phyloP scores from a whole-genome alignment of 148 eudicot genomes.

The Nepenthes mirabilis region DNA sequence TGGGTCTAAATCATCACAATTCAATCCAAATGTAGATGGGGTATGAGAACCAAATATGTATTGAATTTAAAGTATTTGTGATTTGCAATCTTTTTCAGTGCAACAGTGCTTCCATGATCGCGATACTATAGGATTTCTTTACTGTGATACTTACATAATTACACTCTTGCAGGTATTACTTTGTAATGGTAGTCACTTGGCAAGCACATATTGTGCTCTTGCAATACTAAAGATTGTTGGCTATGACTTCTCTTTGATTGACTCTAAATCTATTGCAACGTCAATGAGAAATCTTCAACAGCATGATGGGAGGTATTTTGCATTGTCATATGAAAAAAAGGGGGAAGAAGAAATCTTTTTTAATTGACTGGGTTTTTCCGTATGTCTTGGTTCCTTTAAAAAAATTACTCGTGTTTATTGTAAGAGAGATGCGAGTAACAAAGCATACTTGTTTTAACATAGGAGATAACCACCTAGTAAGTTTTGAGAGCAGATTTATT shows the following conservation, averaged over 20 bases:
- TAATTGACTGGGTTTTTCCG: too few species aligned
- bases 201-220: slow-evolving; percentile 89
- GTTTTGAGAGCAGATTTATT: too few species aligned
- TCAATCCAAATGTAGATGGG: slow-evolving; percentile 30
- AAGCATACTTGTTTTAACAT: too few species aligned
- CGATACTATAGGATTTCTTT: not conserved
- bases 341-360: too few species aligned
- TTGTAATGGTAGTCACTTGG: slow-evolving; percentile 77
- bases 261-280: slow-evolving; percentile 35
- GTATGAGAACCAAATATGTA: slow-evolving; percentile 19
- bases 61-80: not conserved
- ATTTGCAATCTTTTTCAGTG: not conserved
- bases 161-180: slow-evolving; percentile 29
- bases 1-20: slow-evolving; percentile 86
- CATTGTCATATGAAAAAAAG: too few species aligned
- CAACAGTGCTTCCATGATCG: not conserved
- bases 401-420: too few species aligned
- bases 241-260: slow-evolving; percentile 45
- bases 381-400: too few species aligned
- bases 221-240: slow-evolving; percentile 79
- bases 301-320: slow-evolving; percentile 65
- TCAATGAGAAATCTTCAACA: slow-evolving; percentile 83
- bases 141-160: not conserved
- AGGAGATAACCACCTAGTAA: too few species aligned
- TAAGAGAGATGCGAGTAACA: too few species aligned